phyloP scores from a whole-genome alignment of 2,329 filamentous ascomycete species.

The Diaporthe batatas region DNA sequence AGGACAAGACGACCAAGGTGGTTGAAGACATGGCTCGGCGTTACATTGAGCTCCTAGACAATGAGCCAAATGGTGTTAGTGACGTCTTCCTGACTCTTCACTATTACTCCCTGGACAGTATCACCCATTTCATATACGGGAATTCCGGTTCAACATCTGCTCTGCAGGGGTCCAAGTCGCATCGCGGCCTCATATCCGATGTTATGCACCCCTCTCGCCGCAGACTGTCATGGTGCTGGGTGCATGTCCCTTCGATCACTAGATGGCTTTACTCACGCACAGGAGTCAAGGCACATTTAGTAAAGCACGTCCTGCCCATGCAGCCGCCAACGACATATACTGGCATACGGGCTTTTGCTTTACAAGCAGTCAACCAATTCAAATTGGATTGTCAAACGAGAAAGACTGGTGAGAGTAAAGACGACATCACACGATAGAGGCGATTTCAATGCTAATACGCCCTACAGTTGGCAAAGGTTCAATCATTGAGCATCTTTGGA shows the following conservation, averaged over 20 bases:
- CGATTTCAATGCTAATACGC: not conserved
- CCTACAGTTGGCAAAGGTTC: not conserved
- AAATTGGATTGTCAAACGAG: not conserved
- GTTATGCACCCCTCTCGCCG: not conserved
- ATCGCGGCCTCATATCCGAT: not conserved
- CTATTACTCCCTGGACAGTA: not conserved
- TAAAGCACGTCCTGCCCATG: not conserved
- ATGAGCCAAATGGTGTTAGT: not conserved
- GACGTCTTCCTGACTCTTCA: not conserved
- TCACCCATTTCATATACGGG: not conserved
- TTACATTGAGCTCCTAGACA: not conserved
- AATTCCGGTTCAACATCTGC: not conserved
- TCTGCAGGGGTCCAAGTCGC: not conserved
- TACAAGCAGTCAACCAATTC: not conserved
- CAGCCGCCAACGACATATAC: not conserved
- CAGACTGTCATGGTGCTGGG: not conserved
- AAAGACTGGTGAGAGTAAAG: not conserved
- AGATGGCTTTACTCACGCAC: not conserved
- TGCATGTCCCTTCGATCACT: not conserved
- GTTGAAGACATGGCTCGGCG: not conserved
- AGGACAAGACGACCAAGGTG: not conserved
- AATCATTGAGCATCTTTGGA: not conserved
- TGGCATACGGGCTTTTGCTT: not conserved
- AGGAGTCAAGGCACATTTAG: not conserved
- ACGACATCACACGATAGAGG: not conserved